Evolutionary conservation across 371 early-diverging fungal species (phyloP).

Genomic region (Lichtheimia corymbifera): DNA sequence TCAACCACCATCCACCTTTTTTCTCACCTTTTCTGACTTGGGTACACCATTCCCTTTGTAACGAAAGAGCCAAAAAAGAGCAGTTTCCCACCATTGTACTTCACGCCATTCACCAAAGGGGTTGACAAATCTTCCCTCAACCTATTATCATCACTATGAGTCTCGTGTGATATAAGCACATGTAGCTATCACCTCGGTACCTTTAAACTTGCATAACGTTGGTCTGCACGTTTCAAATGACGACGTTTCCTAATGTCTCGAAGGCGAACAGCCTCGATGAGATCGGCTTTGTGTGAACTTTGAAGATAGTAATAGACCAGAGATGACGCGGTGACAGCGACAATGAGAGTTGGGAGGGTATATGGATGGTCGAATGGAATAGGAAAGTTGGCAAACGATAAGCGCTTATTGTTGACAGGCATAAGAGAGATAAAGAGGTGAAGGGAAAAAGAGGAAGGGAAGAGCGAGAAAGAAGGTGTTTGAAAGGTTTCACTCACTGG

Average conservation of each 20-base stretch:
- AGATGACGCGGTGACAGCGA: conserved; percentile 43
- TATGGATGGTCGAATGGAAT: conserved; percentile 57
- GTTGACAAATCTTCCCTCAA: conserved; percentile 62
- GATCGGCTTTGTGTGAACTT: conserved; percentile 37
- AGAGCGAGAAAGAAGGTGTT: not conserved
- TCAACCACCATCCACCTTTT: not conserved
- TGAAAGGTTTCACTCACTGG: too few relatives aligned
- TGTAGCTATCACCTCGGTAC: conserved; percentile 3
- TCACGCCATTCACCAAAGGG: conserved; percentile 66
- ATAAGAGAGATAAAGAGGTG: conserved; percentile 1
- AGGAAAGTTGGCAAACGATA: conserved; percentile 50
- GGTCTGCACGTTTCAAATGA: conserved; percentile 35
- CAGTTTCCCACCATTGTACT: conserved; percentile 40
- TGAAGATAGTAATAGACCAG: conserved; percentile 47
- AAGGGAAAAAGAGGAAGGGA: not conserved
- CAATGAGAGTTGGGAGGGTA: conserved; percentile 39
- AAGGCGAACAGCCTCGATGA: conserved; percentile 44
- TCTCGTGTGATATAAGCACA: not conserved
- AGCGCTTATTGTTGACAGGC: conserved; percentile 32
- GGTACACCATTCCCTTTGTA: conserved; percentile 51
- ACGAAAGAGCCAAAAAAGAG: conserved; percentile 49
- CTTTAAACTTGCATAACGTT: conserved; percentile 46
- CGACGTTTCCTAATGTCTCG: conserved; percentile 37
- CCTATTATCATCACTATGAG: conserved; percentile 7
- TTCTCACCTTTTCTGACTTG: conserved; percentile 27